Percentiles rank a stretch among this genome's conserved stretches.
These are phyloP conservation scores for Diaporthe humulicola DNA, from an alignment of 2,329 filamentous ascomycete genomes.

Conservation along the genomic window DNA sequence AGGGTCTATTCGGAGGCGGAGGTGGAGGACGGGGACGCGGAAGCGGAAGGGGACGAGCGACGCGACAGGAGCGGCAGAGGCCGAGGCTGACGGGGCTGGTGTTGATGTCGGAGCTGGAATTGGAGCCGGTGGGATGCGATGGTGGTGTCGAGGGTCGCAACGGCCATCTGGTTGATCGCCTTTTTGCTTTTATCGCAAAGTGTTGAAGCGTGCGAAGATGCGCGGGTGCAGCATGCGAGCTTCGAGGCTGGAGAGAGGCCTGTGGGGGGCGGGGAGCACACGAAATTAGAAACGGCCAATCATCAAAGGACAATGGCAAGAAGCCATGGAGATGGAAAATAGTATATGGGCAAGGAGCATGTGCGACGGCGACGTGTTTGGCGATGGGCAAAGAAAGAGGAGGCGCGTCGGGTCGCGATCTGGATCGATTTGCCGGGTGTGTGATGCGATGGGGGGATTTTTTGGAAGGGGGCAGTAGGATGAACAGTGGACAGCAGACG, in stretches of 20 bases:
- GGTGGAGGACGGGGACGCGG: conserved; percentile 30
- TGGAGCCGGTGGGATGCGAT: conserved; percentile 29
- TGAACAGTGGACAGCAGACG: conserved; percentile 45
- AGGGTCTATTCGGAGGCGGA: conserved; percentile 29
- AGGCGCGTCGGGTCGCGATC: conserved; percentile 57
- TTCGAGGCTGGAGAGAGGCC: not conserved
- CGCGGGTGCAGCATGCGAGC: not conserved
- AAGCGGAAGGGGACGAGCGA: conserved; percentile 24
- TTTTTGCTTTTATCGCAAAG: conserved; percentile 43
- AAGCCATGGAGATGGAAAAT: conserved; percentile 58
- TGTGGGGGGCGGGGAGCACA: conserved; percentile 19
- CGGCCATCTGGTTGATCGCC: conserved; percentile 61
- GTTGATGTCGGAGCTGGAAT: conserved; percentile 38
- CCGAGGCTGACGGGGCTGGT: conserved; percentile 38
- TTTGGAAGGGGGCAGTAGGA: conserved; percentile 18
- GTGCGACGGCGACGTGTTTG: conserved; percentile 61
- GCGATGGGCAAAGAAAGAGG: conserved; percentile 54
- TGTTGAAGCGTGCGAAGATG: not conserved
- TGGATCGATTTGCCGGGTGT: conserved; percentile 43
- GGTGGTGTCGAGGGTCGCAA: conserved; percentile 42
- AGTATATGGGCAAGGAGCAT: conserved; percentile 53
- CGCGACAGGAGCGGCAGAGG: conserved; percentile 17
- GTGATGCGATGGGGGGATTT: conserved; percentile 48
- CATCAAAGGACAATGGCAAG: conserved; percentile 54
- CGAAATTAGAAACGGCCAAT: conserved; percentile 47